Evolutionary conservation across 768 basidiomycete genomes (phyloP).

Genomic region (Thelephora ganbajun): DNA sequence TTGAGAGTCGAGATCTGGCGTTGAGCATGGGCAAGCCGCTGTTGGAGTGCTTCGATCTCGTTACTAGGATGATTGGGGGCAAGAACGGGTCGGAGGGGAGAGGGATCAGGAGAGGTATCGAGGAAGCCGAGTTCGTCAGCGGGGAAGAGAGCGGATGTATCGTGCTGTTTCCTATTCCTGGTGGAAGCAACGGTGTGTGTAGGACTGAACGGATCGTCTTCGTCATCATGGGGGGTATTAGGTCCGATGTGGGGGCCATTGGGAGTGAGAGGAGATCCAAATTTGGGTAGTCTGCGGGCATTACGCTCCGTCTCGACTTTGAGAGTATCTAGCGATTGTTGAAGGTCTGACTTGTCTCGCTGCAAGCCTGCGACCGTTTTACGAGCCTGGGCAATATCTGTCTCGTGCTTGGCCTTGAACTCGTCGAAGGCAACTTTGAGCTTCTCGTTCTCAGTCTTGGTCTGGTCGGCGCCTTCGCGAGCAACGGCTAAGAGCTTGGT

Average conservation of each 20-base stretch:
- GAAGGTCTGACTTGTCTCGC: slow-evolving; percentile 87
- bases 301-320: slow-evolving; percentile 61
- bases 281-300: slow-evolving; percentile 45
- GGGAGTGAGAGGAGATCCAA: slow-evolving; percentile 65
- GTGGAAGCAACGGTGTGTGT: slow-evolving; percentile 45
- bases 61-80: slow-evolving; percentile 63
- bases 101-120: slow-evolving; percentile 48
- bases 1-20: slow-evolving; percentile 75
- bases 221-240: slow-evolving; percentile 42
- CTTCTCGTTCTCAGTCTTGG: slow-evolving; percentile 78
- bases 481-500: slow-evolving; percentile 57
- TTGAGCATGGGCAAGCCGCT: slow-evolving; percentile 75
- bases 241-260: slow-evolving; percentile 24
- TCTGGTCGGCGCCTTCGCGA: slow-evolving; percentile 65
- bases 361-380: slow-evolving; percentile 78
- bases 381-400: slow-evolving; percentile 83
- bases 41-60: slow-evolving; percentile 71
- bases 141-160: slow-evolving; percentile 34
- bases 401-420: slow-evolving; percentile 84
- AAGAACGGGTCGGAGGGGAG: slow-evolving; percentile 46
- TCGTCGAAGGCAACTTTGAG: slow-evolving; percentile 50
- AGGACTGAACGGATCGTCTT: slow-evolving; percentile 50
- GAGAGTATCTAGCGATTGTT: slow-evolving; percentile 62
- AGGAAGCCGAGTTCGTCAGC: slow-evolving; percentile 29
- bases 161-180: slow-evolving; percentile 42